Evolutionary conservation across 768 basidiomycete species (phyloP), one percentile per base, ranked within the genome.

Genomic region (Russula abietina): DNA sequence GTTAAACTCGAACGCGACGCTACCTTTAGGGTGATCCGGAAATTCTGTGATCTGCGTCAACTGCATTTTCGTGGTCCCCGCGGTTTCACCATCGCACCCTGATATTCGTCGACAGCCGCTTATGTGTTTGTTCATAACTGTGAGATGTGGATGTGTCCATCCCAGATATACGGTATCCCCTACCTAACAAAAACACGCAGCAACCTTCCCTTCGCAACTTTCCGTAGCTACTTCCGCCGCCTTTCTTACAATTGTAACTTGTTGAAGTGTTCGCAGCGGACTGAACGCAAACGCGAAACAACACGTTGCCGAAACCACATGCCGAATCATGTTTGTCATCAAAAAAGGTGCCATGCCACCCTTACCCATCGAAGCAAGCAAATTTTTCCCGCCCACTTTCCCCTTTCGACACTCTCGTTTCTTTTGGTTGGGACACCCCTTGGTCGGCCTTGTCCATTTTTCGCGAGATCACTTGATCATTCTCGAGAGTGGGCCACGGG

Each of bases 1-100:
- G 63, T 57, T 64, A 64, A 64, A 64, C 63, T 49, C 58, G 59
- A 64, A 64, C 63, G 43, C 58, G 59, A 60, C 58, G 58, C 63
- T 50, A 41, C 39, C 54, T 50, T 64, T 64, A 51, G 57, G 53
- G 43, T 59, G 58, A 60, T 60, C 62, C 62, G 55, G 58, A 56
- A 56, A 22, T 55, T 48, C 54, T 33, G 22, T 56, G 63, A 64
- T 64, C 63, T 56, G 58, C 63, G 58, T 64, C 58, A 55, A 55
- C 41, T 51, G 38, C 57, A n/a, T 55, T 59, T 62, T 59, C 53
- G 26, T 50, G 54, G 32, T 41, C 39, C 30, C 59, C 63, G 63
- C 54, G 58, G 58, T 60, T 60, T 64, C 49, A 41, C 57, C 8
- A 55, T 33, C 28, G 16, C 16, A 39, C 38, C 38, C 43, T 60